These are phyloP conservation scores for Schizonepeta tenuifolia DNA, from an alignment of 257 asterid genomes.

Conservation along the genomic window DNA sequence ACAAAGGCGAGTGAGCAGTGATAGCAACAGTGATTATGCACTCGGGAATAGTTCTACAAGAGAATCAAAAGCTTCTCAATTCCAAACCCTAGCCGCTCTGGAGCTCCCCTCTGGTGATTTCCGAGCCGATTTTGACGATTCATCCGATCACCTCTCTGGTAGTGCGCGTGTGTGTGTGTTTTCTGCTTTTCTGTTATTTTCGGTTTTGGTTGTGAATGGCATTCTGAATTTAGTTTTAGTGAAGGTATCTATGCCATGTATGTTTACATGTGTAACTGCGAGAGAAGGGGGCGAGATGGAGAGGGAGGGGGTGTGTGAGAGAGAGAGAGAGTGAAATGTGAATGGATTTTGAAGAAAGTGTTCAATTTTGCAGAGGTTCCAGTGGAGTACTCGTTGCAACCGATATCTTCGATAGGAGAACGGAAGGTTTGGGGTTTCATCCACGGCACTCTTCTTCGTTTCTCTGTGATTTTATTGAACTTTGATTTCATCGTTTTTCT, in stretches of 20 bases:
- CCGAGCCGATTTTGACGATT: conserved; percentile 42
- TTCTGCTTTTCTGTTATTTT: background rate
- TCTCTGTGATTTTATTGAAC: background rate
- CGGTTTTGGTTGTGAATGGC: background rate
- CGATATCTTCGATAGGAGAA: conserved; percentile 39
- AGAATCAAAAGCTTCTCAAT: conserved; percentile 37
- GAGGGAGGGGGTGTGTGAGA: background rate
- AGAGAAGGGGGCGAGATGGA: background rate
- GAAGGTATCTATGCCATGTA: background rate
- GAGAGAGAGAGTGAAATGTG: conserved; percentile 15
- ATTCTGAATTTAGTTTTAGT: conserved; percentile 11
- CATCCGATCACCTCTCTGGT: conserved; percentile 54
- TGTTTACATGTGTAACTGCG: conserved; percentile 28
- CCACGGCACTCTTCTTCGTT: conserved; percentile 5
- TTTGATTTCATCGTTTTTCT: background rate
- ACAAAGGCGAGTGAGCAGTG: conserved; percentile 39
- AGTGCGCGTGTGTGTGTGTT: conserved; percentile 2
- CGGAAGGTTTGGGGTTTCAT: conserved; percentile 53
- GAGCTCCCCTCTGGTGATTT: conserved; percentile 32
- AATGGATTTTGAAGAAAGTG: conserved; percentile 31
- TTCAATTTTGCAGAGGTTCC: conserved; percentile 65
- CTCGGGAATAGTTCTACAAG: conserved; percentile 33
- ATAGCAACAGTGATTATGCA: conserved; percentile 32
- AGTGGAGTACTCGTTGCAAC: conserved; percentile 55
- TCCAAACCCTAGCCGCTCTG: conserved; percentile 41